Evolutionary conservation across 192 early-diverging fungal genomes (phyloP).

Genomic region (Podila epigama): DNA sequence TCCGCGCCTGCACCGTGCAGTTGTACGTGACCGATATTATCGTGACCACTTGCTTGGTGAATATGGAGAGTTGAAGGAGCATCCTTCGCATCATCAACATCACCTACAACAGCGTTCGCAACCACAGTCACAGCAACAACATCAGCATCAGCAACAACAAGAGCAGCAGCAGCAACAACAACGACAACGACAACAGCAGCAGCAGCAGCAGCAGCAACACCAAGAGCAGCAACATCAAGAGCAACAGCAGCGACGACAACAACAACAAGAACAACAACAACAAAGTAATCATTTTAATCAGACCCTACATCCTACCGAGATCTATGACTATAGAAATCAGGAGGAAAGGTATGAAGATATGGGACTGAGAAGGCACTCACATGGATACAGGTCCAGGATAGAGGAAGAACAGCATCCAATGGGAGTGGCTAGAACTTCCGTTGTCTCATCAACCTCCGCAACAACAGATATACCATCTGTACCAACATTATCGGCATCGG

Average conservation of each 20-base stretch:
- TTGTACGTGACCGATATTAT: too few relatives aligned
- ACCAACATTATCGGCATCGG: too few relatives aligned
- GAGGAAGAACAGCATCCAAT: background rate
- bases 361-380: constrained; percentile 20
- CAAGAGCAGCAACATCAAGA: background rate
- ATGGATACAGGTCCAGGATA: background rate
- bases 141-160: background rate
- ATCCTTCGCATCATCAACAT: background rate
- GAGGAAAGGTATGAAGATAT: background rate
- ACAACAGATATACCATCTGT: background rate
- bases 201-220: background rate
- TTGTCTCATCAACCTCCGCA: too few relatives aligned
- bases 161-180: background rate
- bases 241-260: background rate
- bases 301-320: background rate
- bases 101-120: background rate
- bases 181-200: background rate
- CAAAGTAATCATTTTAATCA: background rate
- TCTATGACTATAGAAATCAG: background rate
- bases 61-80: too few relatives aligned
- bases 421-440: too few relatives aligned
- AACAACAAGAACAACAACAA: background rate
- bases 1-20: too few relatives aligned
- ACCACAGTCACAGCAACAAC: background rate
- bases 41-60: too few relatives aligned